Conservation (phyloP, 768 basidiomycete species). For the Gyrodon lividus region DNA sequence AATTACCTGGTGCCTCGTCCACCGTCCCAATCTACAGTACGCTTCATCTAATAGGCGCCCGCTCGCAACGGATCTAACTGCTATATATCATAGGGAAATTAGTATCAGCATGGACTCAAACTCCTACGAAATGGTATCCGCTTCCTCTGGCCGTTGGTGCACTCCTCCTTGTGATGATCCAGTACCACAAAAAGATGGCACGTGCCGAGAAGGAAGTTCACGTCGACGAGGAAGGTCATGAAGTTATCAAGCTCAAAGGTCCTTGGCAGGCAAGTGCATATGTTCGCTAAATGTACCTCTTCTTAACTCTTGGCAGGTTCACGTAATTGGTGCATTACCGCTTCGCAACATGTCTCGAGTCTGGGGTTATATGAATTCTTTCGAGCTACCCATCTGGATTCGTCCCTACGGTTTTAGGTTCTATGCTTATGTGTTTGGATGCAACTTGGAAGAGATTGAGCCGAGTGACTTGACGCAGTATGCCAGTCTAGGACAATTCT, state of each 20-base stretch:
- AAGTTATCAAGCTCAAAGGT: slow-evolving; percentile 78
- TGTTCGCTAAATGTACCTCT: background rate
- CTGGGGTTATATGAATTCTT: slow-evolving; percentile 94
- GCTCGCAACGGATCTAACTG: slow-evolving; percentile 8
- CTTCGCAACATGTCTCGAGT: slow-evolving; percentile 93
- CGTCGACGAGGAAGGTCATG: slow-evolving; percentile 80
- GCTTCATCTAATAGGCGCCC: background rate
- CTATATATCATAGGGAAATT: slow-evolving; percentile 48
- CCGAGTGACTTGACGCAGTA: slow-evolving; percentile 75
- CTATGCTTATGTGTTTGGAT: slow-evolving; percentile 88
- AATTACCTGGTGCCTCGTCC: slow-evolving; percentile 33
- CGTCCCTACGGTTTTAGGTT: slow-evolving; percentile 86
- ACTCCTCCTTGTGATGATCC: slow-evolving; percentile 76
- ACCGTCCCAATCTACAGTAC: slow-evolving; percentile 51
- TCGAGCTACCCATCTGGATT: slow-evolving; percentile 93
- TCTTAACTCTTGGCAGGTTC: slow-evolving; percentile 55
- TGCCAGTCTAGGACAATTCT: slow-evolving; percentile 89
- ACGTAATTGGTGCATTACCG: slow-evolving; percentile 93
- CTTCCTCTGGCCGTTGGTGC: slow-evolving; percentile 89
- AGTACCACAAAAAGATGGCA: slow-evolving; percentile 62
- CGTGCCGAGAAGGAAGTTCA: slow-evolving; percentile 61
- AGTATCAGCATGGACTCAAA: slow-evolving; percentile 76
- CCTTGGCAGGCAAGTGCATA: slow-evolving; percentile 79
- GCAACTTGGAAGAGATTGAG: slow-evolving; percentile 91
- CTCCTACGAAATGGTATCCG: slow-evolving; percentile 95